phyloP scores from a whole-genome alignment of 257 asterid species.

The Eucommia ulmoides region DNA sequence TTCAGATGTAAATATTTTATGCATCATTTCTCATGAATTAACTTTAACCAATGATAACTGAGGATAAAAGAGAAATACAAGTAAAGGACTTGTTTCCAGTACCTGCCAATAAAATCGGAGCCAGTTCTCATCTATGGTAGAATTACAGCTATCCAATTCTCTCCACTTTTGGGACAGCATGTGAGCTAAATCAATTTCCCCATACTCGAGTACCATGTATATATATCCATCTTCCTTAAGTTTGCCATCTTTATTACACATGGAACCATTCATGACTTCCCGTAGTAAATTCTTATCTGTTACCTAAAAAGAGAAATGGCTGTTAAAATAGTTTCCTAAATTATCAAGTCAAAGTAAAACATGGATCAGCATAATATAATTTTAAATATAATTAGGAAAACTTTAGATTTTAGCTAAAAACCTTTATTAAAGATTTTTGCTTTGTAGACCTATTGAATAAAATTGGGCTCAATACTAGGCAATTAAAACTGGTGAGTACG shows the following conservation, averaged over 20 bases:
- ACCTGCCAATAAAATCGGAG: conserved; percentile 99
- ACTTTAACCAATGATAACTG: background rate
- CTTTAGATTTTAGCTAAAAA: too few relatives aligned
- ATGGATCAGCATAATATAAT: too few relatives aligned
- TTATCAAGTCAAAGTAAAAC: background rate
- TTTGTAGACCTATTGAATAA: too few relatives aligned
- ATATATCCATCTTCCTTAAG: conserved; percentile 82
- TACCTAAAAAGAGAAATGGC: conserved; percentile 41
- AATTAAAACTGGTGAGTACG: too few relatives aligned
- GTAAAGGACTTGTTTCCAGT: conserved; percentile 10
- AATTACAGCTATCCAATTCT: conserved; percentile 50
- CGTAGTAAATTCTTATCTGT: conserved; percentile 77
- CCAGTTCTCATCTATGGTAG: conserved; percentile 89
- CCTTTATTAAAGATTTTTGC: too few relatives aligned
- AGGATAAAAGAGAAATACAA: conserved; percentile 4
- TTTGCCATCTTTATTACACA: conserved; percentile 65
- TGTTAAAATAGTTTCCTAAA: conserved; percentile 13
- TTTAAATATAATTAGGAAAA: too few relatives aligned
- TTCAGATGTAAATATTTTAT: background rate
- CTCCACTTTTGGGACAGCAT: conserved; percentile 94
- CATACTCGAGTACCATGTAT: conserved; percentile 95
- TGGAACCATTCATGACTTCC: conserved; percentile 76
- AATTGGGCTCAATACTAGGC: too few relatives aligned
- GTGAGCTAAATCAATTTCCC: conserved; percentile 97
- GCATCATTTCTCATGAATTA: too few relatives aligned